Conservation (phyloP, 1,284 basidiomycete genomes). For the Tilletiaria anomala region DNA sequence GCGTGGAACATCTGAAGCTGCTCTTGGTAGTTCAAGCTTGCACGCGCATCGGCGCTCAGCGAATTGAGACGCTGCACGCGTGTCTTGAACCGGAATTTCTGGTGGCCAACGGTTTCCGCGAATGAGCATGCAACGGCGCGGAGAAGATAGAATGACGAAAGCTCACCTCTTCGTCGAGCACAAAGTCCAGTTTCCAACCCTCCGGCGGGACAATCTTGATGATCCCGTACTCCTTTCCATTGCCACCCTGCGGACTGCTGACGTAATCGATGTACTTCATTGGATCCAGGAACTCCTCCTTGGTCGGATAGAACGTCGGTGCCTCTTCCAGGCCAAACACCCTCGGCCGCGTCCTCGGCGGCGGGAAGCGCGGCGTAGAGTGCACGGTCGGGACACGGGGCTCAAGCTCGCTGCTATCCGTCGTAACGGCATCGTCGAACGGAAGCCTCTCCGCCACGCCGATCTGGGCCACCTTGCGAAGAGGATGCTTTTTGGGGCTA, state of each 20-base stretch:
- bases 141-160: background rate
- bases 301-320: conserved; percentile 72
- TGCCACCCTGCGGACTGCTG: conserved; percentile 52
- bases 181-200: conserved; percentile 91
- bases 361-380: conserved; percentile 20
- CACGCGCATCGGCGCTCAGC: conserved; percentile 88
- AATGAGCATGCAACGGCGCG: background rate
- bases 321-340: conserved; percentile 77
- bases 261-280: conserved; percentile 71
- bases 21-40: conserved; percentile 91
- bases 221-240: conserved; percentile 67
- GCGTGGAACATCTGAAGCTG: conserved; percentile 59
- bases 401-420: too few relatives aligned
- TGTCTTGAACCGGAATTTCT: conserved; percentile 88
- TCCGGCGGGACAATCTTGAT: conserved; percentile 89
- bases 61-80: conserved; percentile 87
- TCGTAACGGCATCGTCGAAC: background rate
- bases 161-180: conserved; percentile 77
- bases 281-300: conserved; percentile 86
- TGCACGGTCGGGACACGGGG: conserved; percentile 16
- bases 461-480: background rate
- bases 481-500: conserved; percentile 1
- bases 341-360: conserved; percentile 17
- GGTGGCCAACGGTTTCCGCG: conserved; percentile 13
- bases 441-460: background rate